These are phyloP conservation scores for Lachancea dasiensis DNA, from an alignment of 805 yeast genomes.

Conservation along the genomic window DNA sequence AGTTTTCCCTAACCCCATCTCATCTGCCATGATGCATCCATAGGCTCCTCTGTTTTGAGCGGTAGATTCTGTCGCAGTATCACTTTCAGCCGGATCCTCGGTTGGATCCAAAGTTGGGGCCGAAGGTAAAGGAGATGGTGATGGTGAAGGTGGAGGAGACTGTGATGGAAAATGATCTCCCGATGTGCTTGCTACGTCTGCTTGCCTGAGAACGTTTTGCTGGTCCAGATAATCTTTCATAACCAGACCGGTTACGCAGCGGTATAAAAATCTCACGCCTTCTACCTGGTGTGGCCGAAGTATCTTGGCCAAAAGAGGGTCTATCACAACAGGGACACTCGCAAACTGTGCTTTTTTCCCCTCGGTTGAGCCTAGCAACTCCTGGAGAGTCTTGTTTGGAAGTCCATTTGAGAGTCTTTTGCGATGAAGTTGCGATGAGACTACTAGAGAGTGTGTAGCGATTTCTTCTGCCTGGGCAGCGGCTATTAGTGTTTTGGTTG, in stretches of 20 bases:
- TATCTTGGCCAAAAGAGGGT: slow-evolving; percentile 77
- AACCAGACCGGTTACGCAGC: slow-evolving; percentile 84
- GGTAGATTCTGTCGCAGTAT: background rate
- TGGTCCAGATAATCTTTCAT: slow-evolving; percentile 33
- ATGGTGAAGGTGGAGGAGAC: slow-evolving; percentile 3
- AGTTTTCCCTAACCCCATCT: slow-evolving; percentile 92
- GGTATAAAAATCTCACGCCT: slow-evolving; percentile 84
- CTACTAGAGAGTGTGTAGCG: too few species aligned
- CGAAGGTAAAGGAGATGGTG: background rate
- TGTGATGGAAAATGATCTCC: slow-evolving; percentile 5
- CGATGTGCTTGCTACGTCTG: slow-evolving; percentile 3
- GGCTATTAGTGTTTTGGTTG: too few species aligned
- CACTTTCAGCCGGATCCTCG: background rate
- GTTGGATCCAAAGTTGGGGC: slow-evolving; percentile 1
- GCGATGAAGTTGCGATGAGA: slow-evolving; percentile 38
- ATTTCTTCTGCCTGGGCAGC: too few species aligned
- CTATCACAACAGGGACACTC: slow-evolving; percentile 92
- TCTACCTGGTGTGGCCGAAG: slow-evolving; percentile 95
- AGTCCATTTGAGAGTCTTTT: slow-evolving; percentile 31
- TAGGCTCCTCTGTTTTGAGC: slow-evolving; percentile 62
- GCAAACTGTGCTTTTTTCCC: slow-evolving; percentile 51
- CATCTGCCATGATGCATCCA: slow-evolving; percentile 98
- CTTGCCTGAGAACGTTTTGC: slow-evolving; percentile 2
- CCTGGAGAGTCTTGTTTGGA: slow-evolving; percentile 60
- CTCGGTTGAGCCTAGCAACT: slow-evolving; percentile 67